Evolutionary conservation across 805 yeast species (phyloP).

Genomic region (Wickerhamiella nectarea): DNA sequence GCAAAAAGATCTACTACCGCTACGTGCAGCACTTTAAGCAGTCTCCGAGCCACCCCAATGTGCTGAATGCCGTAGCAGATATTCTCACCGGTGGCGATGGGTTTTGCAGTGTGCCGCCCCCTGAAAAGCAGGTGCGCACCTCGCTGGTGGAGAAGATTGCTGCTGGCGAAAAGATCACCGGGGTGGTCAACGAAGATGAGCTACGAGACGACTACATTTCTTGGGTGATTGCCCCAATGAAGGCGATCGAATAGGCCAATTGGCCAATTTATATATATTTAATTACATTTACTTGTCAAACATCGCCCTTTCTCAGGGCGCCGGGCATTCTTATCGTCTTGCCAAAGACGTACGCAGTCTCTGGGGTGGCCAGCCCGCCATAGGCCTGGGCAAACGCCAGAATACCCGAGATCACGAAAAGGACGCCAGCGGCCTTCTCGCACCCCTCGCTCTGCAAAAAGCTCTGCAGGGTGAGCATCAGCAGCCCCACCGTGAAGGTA

Average conservation of each 20-base stretch:
- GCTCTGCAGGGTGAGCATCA: conserved; percentile 40
- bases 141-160: conserved; percentile 11
- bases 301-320: conserved; percentile 9
- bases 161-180: conserved; percentile 8
- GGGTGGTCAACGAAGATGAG: conserved; percentile 4
- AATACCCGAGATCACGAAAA: conserved; percentile 43
- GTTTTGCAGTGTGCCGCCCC: conserved; percentile 20
- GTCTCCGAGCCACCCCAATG: conserved; percentile 38
- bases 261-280: neutral
- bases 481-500: conserved; percentile 39
- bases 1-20: conserved; percentile 31
- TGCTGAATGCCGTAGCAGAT: conserved; percentile 61
- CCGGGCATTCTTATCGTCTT: conserved; percentile 39
- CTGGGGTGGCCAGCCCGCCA: conserved; percentile 45
- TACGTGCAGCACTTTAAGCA: conserved; percentile 1
- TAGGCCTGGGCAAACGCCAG: conserved; percentile 51
- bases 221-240: neutral
- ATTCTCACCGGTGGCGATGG: conserved; percentile 62
- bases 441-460: conserved; percentile 30
- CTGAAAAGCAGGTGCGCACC: neutral
- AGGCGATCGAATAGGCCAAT: neutral
- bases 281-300: neutral
- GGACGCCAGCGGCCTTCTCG: conserved; percentile 46
- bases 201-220: conserved; percentile 8
- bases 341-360: conserved; percentile 44